Conservation (phyloP, 306 rosid species). For the Dalbergia cochinchinensis region DNA sequence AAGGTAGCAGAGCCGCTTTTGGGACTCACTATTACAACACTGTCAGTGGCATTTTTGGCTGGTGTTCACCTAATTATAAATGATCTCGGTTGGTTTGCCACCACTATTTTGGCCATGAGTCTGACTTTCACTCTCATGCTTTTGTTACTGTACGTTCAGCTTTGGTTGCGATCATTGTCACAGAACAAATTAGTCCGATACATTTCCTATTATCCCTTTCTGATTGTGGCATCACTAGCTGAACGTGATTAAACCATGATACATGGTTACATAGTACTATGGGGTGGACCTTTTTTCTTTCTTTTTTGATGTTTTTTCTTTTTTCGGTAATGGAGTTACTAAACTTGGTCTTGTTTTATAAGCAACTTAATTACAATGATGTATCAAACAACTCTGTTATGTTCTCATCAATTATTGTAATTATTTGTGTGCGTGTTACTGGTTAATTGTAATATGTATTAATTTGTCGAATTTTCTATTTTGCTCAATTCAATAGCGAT, state of each 20-base stretch:
- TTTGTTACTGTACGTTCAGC: neutral
- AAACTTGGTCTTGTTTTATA: too few species aligned
- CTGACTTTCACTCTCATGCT: neutral
- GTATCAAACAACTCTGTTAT: too few species aligned
- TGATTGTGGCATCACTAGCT: neutral
- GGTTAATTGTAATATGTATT: too few species aligned
- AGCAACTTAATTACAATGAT: too few species aligned
- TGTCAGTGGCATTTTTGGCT: conserved; percentile 42
- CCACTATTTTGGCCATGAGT: neutral
- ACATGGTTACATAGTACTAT: too few species aligned
- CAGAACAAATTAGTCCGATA: neutral
- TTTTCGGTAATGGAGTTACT: too few species aligned
- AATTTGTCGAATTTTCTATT: too few species aligned
- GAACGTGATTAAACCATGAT: neutral
- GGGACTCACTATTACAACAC: conserved; percentile 34
- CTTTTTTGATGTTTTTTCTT: too few species aligned
- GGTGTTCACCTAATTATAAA: conserved; percentile 30
- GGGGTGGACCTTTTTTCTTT: too few species aligned
- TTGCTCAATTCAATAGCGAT: too few species aligned
- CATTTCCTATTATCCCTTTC: conserved; percentile 1
- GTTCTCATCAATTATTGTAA: too few species aligned
- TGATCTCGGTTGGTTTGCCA: conserved; percentile 23
- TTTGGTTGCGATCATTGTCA: neutral
- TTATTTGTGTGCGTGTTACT: too few species aligned
- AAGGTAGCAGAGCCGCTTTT: conserved; percentile 17